A percentile compares a stretch with the other conserved stretches of the same genome.
phyloP scores from a whole-genome alignment of 148 eudicot genomes.

The Rhododendron vialii region DNA sequence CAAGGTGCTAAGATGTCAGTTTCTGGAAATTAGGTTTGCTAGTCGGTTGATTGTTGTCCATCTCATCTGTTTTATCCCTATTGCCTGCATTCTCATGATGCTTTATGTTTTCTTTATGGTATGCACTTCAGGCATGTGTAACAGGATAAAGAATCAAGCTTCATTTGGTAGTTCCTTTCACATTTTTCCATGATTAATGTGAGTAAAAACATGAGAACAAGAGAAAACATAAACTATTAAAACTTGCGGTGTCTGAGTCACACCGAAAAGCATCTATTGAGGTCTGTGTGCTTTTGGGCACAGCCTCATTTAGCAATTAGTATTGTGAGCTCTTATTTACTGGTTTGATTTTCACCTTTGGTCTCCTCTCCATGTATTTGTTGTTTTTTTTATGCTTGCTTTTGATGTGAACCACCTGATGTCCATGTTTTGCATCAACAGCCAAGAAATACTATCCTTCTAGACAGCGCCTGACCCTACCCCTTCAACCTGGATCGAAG shows the following conservation, averaged over 20 bases:
- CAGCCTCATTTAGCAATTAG: background rate
- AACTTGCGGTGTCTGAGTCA: background rate
- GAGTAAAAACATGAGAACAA: background rate
- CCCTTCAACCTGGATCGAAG: slow-evolving; percentile 69
- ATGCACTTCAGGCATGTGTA: background rate
- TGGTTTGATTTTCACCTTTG: slow-evolving; percentile 2
- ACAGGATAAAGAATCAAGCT: background rate
- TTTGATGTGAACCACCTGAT: slow-evolving; percentile 10
- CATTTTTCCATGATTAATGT: background rate
- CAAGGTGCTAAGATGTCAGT: background rate
- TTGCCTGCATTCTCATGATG: background rate
- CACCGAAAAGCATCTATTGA: background rate
- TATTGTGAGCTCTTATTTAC: background rate
- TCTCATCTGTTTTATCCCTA: background rate
- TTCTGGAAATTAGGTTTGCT: background rate
- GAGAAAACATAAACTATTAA: background rate
- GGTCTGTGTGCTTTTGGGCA: background rate
- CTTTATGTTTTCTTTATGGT: background rate
- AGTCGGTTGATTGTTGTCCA: background rate
- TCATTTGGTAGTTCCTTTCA: background rate
- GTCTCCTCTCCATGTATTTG: background rate
- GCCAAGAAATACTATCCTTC: slow-evolving; percentile 91
- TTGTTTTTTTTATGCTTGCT: background rate
- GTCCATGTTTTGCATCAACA: slow-evolving; percentile 26
- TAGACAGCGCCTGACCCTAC: slow-evolving; percentile 91